Conservation (phyloP, 148 eudicot species). For the Mesembryanthemum crystallinum region DNA sequence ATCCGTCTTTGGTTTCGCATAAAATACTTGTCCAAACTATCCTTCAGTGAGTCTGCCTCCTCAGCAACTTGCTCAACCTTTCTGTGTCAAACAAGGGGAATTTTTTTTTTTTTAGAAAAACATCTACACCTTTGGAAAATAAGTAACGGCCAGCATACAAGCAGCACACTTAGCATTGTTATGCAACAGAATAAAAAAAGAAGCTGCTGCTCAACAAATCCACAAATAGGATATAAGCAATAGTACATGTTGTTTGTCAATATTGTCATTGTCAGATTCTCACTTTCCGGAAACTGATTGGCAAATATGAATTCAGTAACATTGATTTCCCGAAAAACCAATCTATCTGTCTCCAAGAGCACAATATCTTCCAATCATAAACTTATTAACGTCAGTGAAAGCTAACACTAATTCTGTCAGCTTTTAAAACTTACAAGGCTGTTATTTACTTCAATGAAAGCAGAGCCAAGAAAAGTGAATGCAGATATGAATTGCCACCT, state of each 20-base stretch:
- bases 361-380: background rate
- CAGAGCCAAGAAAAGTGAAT: background rate
- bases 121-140: background rate
- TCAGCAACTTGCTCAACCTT: constrained; percentile 94
- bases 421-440: background rate
- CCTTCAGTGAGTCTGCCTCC: constrained; percentile 91
- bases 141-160: background rate
- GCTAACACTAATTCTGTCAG: background rate
- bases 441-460: background rate
- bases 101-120: background rate
- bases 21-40: constrained; percentile 72
- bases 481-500: background rate
- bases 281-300: background rate
- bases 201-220: background rate
- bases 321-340: too few relatives aligned
- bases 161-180: background rate
- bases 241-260: background rate
- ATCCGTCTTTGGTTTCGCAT: constrained; percentile 60
- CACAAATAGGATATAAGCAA: background rate
- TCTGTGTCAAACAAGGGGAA: constrained; percentile 32
- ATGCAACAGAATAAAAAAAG: background rate
- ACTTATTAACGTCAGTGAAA: background rate
- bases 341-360: background rate
- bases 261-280: background rate
- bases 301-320: too few relatives aligned